Base-by-base conservation (phyloP, 1,284 basidiomycete genomes). In the Mycosarcoma maydis region DNA sequence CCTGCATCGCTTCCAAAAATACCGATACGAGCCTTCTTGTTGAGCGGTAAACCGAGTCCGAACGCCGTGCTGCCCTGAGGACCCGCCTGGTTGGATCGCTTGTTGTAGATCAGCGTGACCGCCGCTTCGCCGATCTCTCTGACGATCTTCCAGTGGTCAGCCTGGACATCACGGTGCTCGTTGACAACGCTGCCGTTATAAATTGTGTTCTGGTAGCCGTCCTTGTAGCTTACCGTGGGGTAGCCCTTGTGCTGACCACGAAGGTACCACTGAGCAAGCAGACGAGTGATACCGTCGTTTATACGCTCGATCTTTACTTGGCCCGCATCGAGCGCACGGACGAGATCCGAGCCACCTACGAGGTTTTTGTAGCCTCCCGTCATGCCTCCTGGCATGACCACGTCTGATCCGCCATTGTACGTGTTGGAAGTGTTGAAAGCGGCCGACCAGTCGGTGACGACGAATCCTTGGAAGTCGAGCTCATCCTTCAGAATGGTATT, bases 401-500 rank as follows among this genome's bases (percentile, higher is more conserved):
- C 56, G 19, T 67, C 67, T 2, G 51, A 53, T 22, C 64, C 67
- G 29, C 53, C 64, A 29, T 59, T 60, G 67, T 52, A 61, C 24
- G 56, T 61, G 46, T 65, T 66, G 47, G 22, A 27, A 5, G 61
- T 65, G 42, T 65, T 59, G 50, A 52, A 69, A 11, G 51, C 62
- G 11, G 56, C 48, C 30, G 53, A 62, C 67, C 64, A 70, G 38
- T 65, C 67, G 19, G 66, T 58, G 17, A 70, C 56, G 6, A 60
- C 56, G 32, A 58, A 59, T 29, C 68, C 68, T 33, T 67, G 55
- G 44, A 61, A 71, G 48, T 56, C 59, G 13, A 71, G 41, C 38
- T 71, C 62, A 13, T 61, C 58, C 60, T 71, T 71, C 44, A 71
- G 57, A 33, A 71, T 56, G 26, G 38, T 48, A 62, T 71, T 71